A percentile compares a stretch with the other conserved stretches of the same genome.
Evolutionary conservation across 192 early-diverging fungal species (phyloP).

Genomic region (Obelidium mucronatum): DNA sequence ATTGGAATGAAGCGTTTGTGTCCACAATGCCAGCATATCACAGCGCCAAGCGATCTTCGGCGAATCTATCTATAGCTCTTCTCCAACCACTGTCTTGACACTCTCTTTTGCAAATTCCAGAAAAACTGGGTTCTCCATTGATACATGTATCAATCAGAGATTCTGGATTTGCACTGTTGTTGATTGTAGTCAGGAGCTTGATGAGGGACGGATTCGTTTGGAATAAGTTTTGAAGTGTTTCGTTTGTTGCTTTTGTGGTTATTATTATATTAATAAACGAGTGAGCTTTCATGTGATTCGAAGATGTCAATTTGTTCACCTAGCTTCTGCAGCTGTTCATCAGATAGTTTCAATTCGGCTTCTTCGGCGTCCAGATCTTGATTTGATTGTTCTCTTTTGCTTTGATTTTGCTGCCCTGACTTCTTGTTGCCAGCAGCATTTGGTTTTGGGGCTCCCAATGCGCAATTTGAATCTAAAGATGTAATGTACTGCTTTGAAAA

Average conservation of each 20-base stretch:
- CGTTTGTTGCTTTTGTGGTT: neutral
- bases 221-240: neutral
- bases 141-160: neutral
- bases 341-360: neutral
- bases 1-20: conserved; percentile 88
- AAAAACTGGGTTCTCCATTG: neutral
- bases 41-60: conserved; percentile 79
- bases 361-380: neutral
- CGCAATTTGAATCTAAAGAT: no score
- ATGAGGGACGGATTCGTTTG: neutral
- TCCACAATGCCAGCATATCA: conserved; percentile 90
- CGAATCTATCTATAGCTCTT: conserved; percentile 64
- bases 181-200: neutral
- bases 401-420: neutral
- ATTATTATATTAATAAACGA: no score
- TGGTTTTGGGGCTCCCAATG: no score
- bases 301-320: neutral
- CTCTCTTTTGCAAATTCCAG: neutral
- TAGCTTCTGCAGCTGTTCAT: conserved; percentile 17
- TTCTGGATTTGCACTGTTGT: neutral
- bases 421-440: no score
- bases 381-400: neutral
- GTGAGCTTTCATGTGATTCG: neutral
- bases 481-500: no score
- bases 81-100: neutral